phyloP scores from a whole-genome alignment of 2,329 filamentous ascomycete species.

The Emmonsiellopsis sp. region DNA sequence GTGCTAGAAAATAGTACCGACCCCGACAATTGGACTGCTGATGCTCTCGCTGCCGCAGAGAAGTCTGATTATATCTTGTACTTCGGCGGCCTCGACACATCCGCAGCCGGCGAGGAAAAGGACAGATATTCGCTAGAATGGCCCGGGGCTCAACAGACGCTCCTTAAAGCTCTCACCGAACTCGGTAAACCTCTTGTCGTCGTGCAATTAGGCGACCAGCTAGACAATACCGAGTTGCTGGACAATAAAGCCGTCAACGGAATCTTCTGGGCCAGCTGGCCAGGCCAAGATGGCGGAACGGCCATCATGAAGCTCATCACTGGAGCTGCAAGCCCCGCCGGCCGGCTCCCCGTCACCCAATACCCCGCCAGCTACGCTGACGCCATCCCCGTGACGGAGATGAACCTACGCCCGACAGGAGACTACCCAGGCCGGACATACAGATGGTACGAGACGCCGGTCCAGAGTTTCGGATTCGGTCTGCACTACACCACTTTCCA shows the following conservation, averaged over 20 bases:
- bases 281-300: constrained; percentile 23
- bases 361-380: constrained; percentile 27
- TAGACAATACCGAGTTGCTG: constrained; percentile 20
- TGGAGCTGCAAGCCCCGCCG: constrained; percentile 20
- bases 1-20: constrained; percentile 25
- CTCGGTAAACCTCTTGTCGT: constrained; percentile 21
- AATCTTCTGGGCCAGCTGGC: constrained; percentile 24
- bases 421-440: constrained; percentile 24
- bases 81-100: constrained; percentile 20
- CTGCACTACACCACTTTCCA: constrained; percentile 47
- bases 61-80: constrained; percentile 20
- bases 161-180: constrained; percentile 18
- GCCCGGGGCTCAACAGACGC: constrained; percentile 19
- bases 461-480: constrained; percentile 49
- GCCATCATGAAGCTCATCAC: constrained; percentile 22
- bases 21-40: constrained; percentile 2
- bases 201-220: constrained; percentile 22
- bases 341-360: constrained; percentile 19
- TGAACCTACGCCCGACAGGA: constrained; percentile 20
- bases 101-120: constrained; percentile 19
- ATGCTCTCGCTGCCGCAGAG: constrained; percentile 26
- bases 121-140: constrained; percentile 22
- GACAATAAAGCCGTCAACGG: constrained; percentile 19
- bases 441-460: constrained; percentile 36
- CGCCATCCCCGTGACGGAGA: constrained; percentile 21